These are phyloP conservation scores for Bryoerythrophyllum caledonicum DNA, from an alignment of 225 moss, liverwort and hornwort species.

Conservation along the genomic window DNA sequence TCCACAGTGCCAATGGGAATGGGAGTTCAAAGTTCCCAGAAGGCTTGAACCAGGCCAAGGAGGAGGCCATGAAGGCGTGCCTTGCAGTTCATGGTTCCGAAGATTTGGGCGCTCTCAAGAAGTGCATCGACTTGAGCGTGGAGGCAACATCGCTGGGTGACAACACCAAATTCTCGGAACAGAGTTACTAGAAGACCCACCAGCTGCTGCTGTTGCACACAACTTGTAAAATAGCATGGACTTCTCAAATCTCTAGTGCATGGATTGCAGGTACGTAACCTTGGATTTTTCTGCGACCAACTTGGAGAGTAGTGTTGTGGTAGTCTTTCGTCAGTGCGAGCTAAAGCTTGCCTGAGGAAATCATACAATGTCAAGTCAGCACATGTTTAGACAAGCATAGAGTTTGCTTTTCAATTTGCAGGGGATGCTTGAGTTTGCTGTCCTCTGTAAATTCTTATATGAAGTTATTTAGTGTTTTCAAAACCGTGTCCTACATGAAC, in stretches of 20 bases:
- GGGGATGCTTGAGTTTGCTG: neutral
- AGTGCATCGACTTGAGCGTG: constrained; percentile 56
- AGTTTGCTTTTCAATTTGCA: neutral
- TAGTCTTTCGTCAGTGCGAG: neutral
- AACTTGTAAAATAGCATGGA: neutral
- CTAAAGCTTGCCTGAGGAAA: neutral
- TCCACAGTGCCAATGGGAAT: constrained; percentile 20
- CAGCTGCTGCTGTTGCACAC: neutral
- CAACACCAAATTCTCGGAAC: constrained; percentile 43
- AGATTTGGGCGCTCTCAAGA: constrained; percentile 35
- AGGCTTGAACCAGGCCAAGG: constrained; percentile 43
- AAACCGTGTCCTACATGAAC: neutral
- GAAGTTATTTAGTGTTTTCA: neutral
- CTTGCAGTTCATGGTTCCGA: constrained; percentile 50
- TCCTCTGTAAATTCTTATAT: neutral
- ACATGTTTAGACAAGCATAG: neutral
- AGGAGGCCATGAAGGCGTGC: constrained; percentile 49
- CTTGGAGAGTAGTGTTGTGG: neutral
- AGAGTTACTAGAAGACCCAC: constrained; percentile 24
- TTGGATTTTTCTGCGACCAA: neutral
- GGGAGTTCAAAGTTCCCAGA: constrained; percentile 34
- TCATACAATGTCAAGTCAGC: neutral
- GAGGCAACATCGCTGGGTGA: constrained; percentile 55
- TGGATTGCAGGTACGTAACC: neutral
- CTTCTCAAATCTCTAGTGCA: neutral